Conservation (phyloP, 2,329 filamentous ascomycete species). For the Rutstroemia sp. region DNA sequence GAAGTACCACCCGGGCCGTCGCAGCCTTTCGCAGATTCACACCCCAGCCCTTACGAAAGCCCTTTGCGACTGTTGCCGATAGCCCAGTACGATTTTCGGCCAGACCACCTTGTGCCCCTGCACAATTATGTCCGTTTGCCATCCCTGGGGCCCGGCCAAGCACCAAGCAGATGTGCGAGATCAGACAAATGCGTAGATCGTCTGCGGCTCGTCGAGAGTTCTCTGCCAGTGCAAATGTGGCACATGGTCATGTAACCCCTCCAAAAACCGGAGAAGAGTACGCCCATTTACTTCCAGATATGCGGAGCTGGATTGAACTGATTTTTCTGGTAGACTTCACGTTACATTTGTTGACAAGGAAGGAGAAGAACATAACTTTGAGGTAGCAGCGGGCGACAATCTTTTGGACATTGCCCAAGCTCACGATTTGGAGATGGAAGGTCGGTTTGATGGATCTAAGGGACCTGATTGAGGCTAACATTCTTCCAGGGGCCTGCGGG, state of each 20-base stretch:
- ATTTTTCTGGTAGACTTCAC: constrained; percentile 53
- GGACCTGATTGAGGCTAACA: not conserved
- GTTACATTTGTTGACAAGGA: constrained; percentile 95
- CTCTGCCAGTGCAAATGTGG: constrained; percentile 50
- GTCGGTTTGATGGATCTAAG: constrained; percentile 31
- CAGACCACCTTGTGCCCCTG: not conserved
- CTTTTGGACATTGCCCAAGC: constrained; percentile 91
- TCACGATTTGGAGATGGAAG: constrained; percentile 96
- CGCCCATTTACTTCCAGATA: constrained; percentile 27
- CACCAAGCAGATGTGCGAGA: constrained; percentile 3
- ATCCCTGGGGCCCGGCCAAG: constrained; percentile 3
- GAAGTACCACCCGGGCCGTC: constrained; percentile 7
- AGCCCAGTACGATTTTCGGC: constrained; percentile 7
- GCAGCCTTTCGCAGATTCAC: constrained; percentile 8
- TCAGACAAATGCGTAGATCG: not conserved
- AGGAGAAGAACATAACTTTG: constrained; percentile 64
- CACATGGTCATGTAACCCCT: constrained; percentile 73
- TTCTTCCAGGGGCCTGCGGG: constrained; percentile 67
- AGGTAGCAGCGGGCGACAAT: constrained; percentile 82
- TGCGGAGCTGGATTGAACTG: not conserved
- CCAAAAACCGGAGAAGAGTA: constrained; percentile 92
- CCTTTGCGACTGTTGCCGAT: constrained; percentile 8
- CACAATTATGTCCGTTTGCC: constrained; percentile 2
- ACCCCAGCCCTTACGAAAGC: constrained; percentile 11
- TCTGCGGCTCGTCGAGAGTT: constrained; percentile 40